Conservation (phyloP, 495 filamentous ascomycete genomes). For the Daldinia vernicosa region DNA sequence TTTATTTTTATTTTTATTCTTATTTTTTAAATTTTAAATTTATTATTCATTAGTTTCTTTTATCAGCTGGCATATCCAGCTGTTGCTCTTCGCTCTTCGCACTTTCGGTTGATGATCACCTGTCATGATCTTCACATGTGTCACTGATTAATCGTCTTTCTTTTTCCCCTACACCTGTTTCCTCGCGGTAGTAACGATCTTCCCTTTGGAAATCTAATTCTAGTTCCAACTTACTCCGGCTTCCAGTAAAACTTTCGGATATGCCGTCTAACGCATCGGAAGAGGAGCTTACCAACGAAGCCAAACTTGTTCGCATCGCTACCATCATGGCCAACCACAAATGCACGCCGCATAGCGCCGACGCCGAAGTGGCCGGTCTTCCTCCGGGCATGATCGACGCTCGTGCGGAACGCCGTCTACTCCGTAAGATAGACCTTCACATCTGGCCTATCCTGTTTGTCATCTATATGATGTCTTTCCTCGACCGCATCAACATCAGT, state of each 20-base stretch:
- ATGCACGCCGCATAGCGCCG: neutral
- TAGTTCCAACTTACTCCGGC: neutral
- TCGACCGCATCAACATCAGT: conserved; percentile 68
- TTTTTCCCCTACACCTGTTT: neutral
- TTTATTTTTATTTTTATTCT: no score
- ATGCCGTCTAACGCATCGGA: conserved; percentile 29
- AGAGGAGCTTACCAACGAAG: conserved; percentile 18
- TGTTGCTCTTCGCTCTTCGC: neutral
- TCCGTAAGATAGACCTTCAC: conserved; percentile 51
- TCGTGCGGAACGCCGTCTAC: conserved; percentile 42
- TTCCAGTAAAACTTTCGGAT: conserved; percentile 7
- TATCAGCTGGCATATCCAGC: neutral
- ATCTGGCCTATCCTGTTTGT: conserved; percentile 55
- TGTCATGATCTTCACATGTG: conserved; percentile 8
- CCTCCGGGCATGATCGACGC: conserved; percentile 28
- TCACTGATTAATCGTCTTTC: conserved; percentile 8
- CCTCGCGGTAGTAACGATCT: neutral
- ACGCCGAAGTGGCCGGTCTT: neutral
- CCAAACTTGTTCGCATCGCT: conserved; percentile 1
- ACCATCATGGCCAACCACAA: conserved; percentile 21
- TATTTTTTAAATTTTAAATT: no score
- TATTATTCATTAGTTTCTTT: conserved; percentile 1
- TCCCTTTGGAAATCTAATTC: neutral
- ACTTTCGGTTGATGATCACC: neutral
- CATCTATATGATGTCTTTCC: conserved; percentile 56